Percentiles rank a stretch among this genome's conserved stretches.
These are phyloP conservation scores for Amanita rubescens DNA, from an alignment of 768 basidiomycete genomes.

Conservation along the genomic window DNA sequence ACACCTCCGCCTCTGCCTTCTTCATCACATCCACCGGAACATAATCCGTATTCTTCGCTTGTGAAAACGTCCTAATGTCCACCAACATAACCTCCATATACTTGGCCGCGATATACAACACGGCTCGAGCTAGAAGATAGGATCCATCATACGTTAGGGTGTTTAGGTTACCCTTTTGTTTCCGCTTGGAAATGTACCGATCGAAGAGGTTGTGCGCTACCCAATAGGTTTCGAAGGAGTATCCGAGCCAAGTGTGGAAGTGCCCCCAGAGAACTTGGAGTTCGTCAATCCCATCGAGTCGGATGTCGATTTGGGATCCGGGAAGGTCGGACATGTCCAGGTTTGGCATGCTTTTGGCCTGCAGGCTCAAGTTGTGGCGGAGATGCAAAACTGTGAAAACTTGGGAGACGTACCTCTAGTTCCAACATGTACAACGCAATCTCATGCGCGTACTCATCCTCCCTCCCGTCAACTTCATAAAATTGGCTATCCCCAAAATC, in stretches of 20 bases:
- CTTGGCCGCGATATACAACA: not conserved
- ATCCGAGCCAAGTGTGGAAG: not conserved
- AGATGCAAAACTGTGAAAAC: not conserved
- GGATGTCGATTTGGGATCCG: not conserved
- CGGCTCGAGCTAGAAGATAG: not conserved
- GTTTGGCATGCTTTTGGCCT: not conserved
- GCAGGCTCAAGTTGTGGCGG: not conserved
- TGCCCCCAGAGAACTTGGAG: not conserved
- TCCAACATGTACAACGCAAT: slow-evolving; percentile 3
- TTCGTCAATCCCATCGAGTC: not conserved
- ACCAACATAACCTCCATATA: not conserved
- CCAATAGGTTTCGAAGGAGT: not conserved
- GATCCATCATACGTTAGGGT: not conserved
- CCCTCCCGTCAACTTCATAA: too few relatives aligned
- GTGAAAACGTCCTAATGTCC: not conserved
- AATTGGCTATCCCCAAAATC: not conserved
- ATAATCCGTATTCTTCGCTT: not conserved
- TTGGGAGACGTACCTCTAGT: not conserved
- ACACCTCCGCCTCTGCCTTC: not conserved
- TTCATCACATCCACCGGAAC: too few relatives aligned
- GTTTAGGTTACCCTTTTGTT: not conserved
- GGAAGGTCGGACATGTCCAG: not conserved
- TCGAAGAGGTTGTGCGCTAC: slow-evolving; percentile 1
- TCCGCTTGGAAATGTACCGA: not conserved
- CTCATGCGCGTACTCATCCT: slow-evolving; percentile 1